A percentile compares a stretch with the other conserved stretches of the same genome.
Evolutionary conservation across 495 filamentous ascomycete species (phyloP).

Genomic region (Penicillium coffeae): DNA sequence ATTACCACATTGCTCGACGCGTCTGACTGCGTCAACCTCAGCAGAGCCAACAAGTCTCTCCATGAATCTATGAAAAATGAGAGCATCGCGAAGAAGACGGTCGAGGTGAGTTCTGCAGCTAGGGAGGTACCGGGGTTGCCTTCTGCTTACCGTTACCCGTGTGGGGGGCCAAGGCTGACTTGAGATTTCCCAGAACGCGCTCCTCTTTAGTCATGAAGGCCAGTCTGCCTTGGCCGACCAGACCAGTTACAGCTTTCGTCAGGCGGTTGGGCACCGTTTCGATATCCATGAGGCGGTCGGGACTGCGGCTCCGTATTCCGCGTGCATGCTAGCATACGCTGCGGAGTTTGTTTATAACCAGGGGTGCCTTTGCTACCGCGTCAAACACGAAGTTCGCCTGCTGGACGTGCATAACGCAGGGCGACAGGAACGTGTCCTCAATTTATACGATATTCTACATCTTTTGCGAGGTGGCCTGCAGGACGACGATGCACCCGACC

Average conservation of each 20-base stretch:
- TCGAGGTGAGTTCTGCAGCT: constrained; percentile 46
- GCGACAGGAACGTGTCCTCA: constrained; percentile 54
- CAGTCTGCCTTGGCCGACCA: constrained; percentile 41
- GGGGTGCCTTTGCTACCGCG: constrained; percentile 61
- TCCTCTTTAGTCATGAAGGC: constrained; percentile 56
- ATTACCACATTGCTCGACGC: constrained; percentile 47
- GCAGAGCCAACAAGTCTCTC: constrained; percentile 51
- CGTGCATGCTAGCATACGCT: constrained; percentile 55
- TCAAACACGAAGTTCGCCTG: constrained; percentile 56
- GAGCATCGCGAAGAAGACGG: constrained; percentile 55
- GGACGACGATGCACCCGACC: constrained; percentile 33
- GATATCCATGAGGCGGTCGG: constrained; percentile 61
- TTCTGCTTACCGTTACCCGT: not conserved
- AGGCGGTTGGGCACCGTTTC: constrained; percentile 55
- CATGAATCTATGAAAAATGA: constrained; percentile 53
- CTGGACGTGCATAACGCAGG: constrained; percentile 54
- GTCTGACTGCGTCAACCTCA: constrained; percentile 38
- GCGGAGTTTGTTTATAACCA: constrained; percentile 59
- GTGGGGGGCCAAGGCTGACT: constrained; percentile 9
- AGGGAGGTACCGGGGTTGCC: no score
- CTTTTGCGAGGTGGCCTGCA: constrained; percentile 23
- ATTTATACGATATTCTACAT: constrained; percentile 47
- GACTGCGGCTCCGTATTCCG: constrained; percentile 58
- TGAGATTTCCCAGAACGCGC: constrained; percentile 41
- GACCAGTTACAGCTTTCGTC: constrained; percentile 49